phyloP scores from a whole-genome alignment of 441 rosid species.

The Bocquillonia castaneifolia region DNA sequence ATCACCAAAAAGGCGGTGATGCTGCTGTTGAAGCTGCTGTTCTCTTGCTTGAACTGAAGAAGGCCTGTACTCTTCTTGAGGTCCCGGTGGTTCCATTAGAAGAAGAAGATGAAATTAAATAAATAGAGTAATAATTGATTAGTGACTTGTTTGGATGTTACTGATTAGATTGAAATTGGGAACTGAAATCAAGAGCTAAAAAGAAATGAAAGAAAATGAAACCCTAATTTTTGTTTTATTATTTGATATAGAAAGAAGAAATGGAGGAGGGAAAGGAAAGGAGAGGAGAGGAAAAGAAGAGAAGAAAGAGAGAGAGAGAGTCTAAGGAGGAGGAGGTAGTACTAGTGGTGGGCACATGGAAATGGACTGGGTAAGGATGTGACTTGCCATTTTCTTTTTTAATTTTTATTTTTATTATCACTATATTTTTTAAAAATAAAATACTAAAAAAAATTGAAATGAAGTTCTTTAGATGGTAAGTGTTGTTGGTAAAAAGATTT shows the following conservation, averaged over 20 bases:
- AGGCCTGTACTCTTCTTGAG: conserved; percentile 21
- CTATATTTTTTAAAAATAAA: too few relatives aligned
- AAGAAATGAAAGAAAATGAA: conserved; percentile 18
- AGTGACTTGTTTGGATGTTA: not conserved
- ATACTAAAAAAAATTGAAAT: too few relatives aligned
- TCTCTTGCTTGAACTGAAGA: conserved; percentile 20
- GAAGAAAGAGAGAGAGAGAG: too few relatives aligned
- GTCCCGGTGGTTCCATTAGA: conserved; percentile 15
- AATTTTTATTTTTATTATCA: not conserved
- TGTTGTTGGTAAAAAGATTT: too few relatives aligned
- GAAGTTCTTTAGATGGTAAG: too few relatives aligned
- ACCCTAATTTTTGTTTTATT: conserved; percentile 49
- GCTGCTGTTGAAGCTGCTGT: conserved; percentile 7
- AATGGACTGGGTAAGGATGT: conserved; percentile 46
- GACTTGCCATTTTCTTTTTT: conserved; percentile 42
- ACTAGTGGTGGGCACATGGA: conserved; percentile 29
- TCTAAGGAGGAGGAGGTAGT: too few relatives aligned
- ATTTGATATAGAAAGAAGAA: conserved; percentile 20
- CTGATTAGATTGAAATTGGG: not conserved
- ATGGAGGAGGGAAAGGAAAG: not conserved
- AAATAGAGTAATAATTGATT: too few relatives aligned
- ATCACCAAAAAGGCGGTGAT: conserved; percentile 13
- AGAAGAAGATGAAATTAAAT: not conserved
- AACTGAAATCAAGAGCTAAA: too few relatives aligned
- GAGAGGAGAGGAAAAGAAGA: not conserved